Evolutionary conservation across 257 asterid genomes (phyloP).

Genomic region (Catharanthus roseus): DNA sequence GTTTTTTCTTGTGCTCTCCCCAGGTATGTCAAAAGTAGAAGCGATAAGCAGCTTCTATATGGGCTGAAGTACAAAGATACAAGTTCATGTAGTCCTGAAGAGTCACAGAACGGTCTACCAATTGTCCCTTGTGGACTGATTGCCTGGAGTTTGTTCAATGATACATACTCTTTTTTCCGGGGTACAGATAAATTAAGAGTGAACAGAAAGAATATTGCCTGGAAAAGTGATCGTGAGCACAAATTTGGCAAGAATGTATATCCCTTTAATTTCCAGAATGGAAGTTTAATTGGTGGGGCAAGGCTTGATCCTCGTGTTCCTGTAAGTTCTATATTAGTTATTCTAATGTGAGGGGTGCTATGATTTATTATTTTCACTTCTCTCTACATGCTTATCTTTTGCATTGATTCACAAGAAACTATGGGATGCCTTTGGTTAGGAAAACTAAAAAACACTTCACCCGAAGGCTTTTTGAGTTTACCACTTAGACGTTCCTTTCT

Average conservation of each 20-base stretch:
- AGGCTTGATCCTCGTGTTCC: slow-evolving; percentile 53
- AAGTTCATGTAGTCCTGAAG: slow-evolving; percentile 63
- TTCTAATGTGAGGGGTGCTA: not conserved
- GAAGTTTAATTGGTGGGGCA: slow-evolving; percentile 68
- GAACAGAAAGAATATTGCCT: slow-evolving; percentile 59
- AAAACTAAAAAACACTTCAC: not conserved
- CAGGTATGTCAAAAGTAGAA: slow-evolving; percentile 76
- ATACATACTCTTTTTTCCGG: slow-evolving; percentile 54
- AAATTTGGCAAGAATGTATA: slow-evolving; percentile 67
- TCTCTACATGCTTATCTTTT: not conserved
- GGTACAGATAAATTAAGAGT: slow-evolving; percentile 47
- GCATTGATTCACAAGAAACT: not conserved
- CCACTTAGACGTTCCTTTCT: not conserved
- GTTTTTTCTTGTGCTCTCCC: not conserved
- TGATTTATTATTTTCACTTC: not conserved
- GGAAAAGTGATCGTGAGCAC: slow-evolving; percentile 79
- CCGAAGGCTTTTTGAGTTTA: not conserved
- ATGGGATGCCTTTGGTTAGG: not conserved
- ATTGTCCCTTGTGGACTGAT: slow-evolving; percentile 78
- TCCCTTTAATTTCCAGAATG: slow-evolving; percentile 71
- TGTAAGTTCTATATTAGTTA: slow-evolving; percentile 32
- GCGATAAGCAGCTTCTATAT: slow-evolving; percentile 56
- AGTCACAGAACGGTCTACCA: slow-evolving; percentile 46
- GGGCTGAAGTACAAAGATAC: slow-evolving; percentile 42
- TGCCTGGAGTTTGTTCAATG: slow-evolving; percentile 82